Conservation (phyloP, 2,329 filamentous ascomycete genomes). For the Colletotrichum sp. region DNA sequence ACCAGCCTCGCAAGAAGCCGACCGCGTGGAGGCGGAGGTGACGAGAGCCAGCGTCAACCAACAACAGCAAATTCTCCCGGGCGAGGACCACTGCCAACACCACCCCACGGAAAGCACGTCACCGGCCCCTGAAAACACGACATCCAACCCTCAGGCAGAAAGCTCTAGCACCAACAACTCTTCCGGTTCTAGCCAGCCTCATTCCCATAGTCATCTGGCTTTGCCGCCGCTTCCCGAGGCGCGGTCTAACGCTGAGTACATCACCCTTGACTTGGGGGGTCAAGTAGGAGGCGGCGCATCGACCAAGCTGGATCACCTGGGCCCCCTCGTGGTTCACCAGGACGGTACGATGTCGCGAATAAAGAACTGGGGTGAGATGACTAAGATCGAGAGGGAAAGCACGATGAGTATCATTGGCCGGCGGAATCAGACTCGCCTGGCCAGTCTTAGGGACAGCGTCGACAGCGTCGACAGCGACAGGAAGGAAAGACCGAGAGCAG, state of each 20-base stretch:
- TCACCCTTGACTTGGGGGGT: slow-evolving; percentile 37
- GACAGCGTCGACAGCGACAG: slow-evolving; percentile 37
- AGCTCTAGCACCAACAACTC: background rate
- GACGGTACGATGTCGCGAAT: slow-evolving; percentile 76
- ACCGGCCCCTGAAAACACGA: slow-evolving; percentile 17
- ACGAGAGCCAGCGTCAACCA: background rate
- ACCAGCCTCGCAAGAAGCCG: background rate
- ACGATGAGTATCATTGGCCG: slow-evolving; percentile 71
- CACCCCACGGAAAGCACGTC: slow-evolving; percentile 21
- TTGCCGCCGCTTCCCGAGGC: slow-evolving; percentile 20
- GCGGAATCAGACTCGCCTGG: slow-evolving; percentile 69
- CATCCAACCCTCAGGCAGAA: background rate
- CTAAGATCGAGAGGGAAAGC: slow-evolving; percentile 68
- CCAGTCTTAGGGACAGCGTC: slow-evolving; percentile 42
- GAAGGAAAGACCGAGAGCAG: background rate
- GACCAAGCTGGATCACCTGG: slow-evolving; percentile 70
- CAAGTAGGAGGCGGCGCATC: slow-evolving; percentile 26
- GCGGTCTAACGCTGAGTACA: background rate
- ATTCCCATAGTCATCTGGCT: slow-evolving; percentile 1
- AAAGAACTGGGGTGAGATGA: slow-evolving; percentile 76
- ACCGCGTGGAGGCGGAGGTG: background rate
- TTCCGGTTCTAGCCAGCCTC: slow-evolving; percentile 15
- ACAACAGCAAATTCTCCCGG: background rate
- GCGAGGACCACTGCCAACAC: slow-evolving; percentile 5
- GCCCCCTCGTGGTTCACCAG: slow-evolving; percentile 75